Conservation (phyloP, 495 filamentous ascomycete genomes). For the Recurvomyces mirabilis region DNA sequence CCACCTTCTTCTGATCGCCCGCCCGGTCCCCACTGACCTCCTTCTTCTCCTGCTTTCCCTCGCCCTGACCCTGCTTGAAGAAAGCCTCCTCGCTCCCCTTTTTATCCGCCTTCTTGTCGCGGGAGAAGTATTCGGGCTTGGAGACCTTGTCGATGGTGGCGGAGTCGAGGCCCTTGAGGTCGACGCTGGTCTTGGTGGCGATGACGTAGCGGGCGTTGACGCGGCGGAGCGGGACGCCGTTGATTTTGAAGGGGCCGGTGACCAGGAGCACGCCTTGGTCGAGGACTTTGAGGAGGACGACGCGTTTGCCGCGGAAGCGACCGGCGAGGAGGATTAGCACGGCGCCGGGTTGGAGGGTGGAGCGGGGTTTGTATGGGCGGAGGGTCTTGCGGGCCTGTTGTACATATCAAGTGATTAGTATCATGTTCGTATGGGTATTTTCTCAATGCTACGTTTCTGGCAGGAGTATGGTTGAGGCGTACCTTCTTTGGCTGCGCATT, state of each 20-base stretch:
- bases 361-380: constrained; percentile 70
- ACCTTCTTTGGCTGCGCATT: constrained; percentile 87
- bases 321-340: constrained; percentile 97
- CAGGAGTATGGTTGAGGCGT: constrained; percentile 31
- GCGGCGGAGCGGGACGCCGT: constrained; percentile 94
- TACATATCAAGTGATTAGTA: no score
- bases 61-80: constrained; percentile 97
- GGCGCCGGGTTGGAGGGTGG: constrained; percentile 81
- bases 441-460: no score
- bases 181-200: constrained; percentile 83
- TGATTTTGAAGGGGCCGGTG: constrained; percentile 99
- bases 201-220: constrained; percentile 99
- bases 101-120: constrained; percentile 86
- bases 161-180: constrained; percentile 71
- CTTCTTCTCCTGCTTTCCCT: constrained; percentile 99
- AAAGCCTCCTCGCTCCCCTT: constrained; percentile 84
- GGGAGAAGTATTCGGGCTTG: constrained; percentile 81
- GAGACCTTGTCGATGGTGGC: constrained; percentile 76
- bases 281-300: constrained; percentile 95
- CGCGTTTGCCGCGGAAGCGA: constrained; percentile 99
- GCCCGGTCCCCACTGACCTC: constrained; percentile 75
- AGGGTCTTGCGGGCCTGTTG: constrained; percentile 84
- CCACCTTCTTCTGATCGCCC: constrained; percentile 92
- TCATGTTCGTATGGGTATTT: not conserved
- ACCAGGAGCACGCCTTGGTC: constrained; percentile 94